Evolutionary conservation across 2,329 filamentous ascomycete genomes (phyloP).

Genomic region (Nemania abortiva): DNA sequence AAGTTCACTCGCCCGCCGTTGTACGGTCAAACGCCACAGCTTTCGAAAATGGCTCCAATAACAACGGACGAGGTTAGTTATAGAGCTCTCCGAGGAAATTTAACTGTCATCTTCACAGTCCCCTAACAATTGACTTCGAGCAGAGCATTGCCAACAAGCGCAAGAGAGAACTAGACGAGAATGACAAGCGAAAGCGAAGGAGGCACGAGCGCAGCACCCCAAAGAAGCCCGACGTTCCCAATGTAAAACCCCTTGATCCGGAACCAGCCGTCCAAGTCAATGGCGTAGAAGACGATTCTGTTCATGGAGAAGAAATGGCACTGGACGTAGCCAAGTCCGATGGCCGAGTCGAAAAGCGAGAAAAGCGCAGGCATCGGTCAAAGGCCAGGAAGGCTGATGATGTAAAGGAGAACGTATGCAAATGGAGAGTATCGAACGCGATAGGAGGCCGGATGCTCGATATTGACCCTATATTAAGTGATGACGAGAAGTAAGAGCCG

Average conservation of each 20-base stretch:
- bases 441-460: conserved; percentile 75
- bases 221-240: conserved; percentile 33
- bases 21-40: conserved; percentile 12
- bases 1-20: conserved; percentile 7
- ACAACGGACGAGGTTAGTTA: conserved; percentile 45
- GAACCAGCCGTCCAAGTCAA: conserved; percentile 33
- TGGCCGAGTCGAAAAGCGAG: conserved; percentile 29
- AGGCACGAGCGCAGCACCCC: conserved; percentile 50
- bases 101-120: background rate
- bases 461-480: conserved; percentile 72
- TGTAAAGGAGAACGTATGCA: conserved; percentile 17
- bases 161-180: conserved; percentile 60
- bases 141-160: conserved; percentile 59
- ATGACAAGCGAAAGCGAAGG: conserved; percentile 57
- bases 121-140: conserved; percentile 32
- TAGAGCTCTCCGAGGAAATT: background rate
- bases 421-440: conserved; percentile 72
- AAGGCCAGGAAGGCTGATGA: conserved; percentile 15
- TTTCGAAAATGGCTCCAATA: conserved; percentile 47
- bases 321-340: conserved; percentile 28
- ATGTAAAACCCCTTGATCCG: conserved; percentile 29
- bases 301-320: conserved; percentile 16
- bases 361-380: conserved; percentile 37
- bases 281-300: conserved; percentile 17
- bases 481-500: conserved; percentile 69